Base-by-base conservation (phyloP, 345 rosid genomes). In the Passiflora organensis region DNA sequence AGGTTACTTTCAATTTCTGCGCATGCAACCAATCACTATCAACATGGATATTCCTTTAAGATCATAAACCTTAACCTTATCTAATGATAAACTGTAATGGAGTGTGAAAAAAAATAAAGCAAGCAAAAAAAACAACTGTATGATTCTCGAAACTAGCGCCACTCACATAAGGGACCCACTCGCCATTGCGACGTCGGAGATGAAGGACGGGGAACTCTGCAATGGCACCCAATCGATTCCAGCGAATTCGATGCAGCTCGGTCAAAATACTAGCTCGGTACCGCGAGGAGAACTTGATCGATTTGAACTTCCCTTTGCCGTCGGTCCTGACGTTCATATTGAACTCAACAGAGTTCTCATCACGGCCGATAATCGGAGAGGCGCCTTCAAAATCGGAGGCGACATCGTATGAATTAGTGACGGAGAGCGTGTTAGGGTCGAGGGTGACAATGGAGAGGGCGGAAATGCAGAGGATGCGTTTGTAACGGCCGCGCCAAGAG, bases 401-500 rank as follows among this genome's bases (percentile, higher is more conserved):
- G 10, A 65, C 80, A 20, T 86, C 91, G 24, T 89, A 93, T 2
- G 86, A 79, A 68, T 93, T 93, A 14, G 99, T 93, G 22, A 93
- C 79, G 1, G 74, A 20, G 28, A 93, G 83, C 0, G 99, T 77
- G 59, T 69, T 71, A 0, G 99, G 99, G 58, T 93, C 99, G 14
- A 93, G 78, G 21, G 99, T 93, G 58, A 84, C 62, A 56, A 93
- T 85, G 2, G 89, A 76, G 4, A 42, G 80, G 56, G 52, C 62
- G 1, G 91, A 82, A 14, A 93, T 78, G 58, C 99, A 93, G 51
- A 93, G 85, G 55, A 93, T 80, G 65, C 99, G 79, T 71, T 86
- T 93, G 71, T 93, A 93, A 25, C 95, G 84, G 25, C 99, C 99
- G 2, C 99, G 89, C 99, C 99, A 93, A 0, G 97, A 93, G 75